A percentile compares a stretch with the other conserved stretches of the same genome.
phyloP scores from a whole-genome alignment of 805 yeast genomes.

The Lachancea thermotolerans region DNA sequence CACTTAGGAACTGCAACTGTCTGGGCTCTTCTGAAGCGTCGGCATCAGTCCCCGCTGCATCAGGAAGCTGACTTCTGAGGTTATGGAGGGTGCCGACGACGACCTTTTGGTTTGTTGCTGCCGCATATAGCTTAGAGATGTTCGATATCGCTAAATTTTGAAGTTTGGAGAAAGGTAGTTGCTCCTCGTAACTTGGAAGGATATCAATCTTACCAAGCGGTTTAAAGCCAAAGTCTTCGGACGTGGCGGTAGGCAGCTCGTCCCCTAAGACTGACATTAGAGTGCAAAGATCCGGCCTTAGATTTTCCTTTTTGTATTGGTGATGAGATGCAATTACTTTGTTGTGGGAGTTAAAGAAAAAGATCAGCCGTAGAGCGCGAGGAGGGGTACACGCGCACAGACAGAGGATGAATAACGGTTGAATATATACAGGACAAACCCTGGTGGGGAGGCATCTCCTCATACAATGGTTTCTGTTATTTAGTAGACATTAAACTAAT shows the following conservation, averaged over 20 bases:
- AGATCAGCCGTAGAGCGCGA: neutral
- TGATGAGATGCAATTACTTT: neutral
- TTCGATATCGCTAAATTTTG: conserved; percentile 36
- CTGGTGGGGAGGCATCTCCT: neutral
- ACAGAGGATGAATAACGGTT: neutral
- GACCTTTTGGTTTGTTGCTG: conserved; percentile 33
- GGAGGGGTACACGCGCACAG: neutral
- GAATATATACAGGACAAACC: neutral
- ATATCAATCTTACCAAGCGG: conserved; percentile 29
- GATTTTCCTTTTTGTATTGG: neutral
- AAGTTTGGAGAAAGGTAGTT: conserved; percentile 30
- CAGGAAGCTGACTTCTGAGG: conserved; percentile 18
- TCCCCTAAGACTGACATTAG: conserved; percentile 9
- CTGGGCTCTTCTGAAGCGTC: neutral
- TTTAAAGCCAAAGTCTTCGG: conserved; percentile 43
- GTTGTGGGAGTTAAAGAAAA: neutral
- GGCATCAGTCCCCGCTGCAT: neutral
- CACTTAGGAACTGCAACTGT: neutral
- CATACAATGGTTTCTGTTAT: conserved; percentile 1
- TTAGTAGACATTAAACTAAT: conserved; percentile 32
- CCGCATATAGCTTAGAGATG: conserved; percentile 30
- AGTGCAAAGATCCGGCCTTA: neutral
- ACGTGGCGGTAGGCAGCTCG: conserved; percentile 21
- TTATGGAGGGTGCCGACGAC: conserved; percentile 32
- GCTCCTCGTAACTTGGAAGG: conserved; percentile 35